A percentile compares a stretch with the other conserved stretches of the same genome.
Evolutionary conservation across 495 filamentous ascomycete species (phyloP).

Genomic region (Durotheca rogersii): DNA sequence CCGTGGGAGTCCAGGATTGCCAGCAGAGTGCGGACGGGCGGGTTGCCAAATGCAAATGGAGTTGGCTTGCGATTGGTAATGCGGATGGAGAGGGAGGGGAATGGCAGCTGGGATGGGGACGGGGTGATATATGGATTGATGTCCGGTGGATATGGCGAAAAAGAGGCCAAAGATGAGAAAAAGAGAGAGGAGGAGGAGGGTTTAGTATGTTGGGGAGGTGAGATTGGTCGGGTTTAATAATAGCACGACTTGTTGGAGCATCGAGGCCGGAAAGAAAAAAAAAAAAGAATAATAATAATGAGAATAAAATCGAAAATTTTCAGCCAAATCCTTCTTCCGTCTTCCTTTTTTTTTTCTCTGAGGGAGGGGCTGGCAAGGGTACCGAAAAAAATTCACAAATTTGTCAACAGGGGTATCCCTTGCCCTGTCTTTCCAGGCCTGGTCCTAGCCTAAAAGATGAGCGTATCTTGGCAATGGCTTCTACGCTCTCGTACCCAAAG

Average conservation of each 20-base stretch:
- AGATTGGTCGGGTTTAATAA: constrained; percentile 31
- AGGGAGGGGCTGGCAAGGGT: constrained; percentile 9
- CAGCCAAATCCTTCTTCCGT: too few relatives aligned
- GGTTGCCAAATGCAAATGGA: constrained; percentile 25
- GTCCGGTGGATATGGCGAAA: constrained; percentile 30
- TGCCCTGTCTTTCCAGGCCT: constrained; percentile 14
- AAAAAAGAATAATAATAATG: too few relatives aligned
- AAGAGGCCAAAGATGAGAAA: constrained; percentile 35
- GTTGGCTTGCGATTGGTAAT: constrained; percentile 22
- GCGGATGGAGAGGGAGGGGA: background rate
- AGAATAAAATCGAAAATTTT: too few relatives aligned
- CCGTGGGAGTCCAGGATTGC: constrained; percentile 27
- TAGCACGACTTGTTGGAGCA: constrained; percentile 29
- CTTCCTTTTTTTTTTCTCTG: constrained; percentile 26
- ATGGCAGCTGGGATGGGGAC: background rate
- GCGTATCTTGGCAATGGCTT: constrained; percentile 26
- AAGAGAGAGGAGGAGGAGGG: constrained; percentile 18
- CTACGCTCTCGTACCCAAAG: too few relatives aligned
- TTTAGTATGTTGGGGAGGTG: constrained; percentile 37
- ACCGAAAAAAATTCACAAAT: constrained; percentile 3
- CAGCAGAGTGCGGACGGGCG: constrained; percentile 21
- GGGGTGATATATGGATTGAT: constrained; percentile 31
- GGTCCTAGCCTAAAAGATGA: constrained; percentile 31
- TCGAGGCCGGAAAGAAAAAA: constrained; percentile 19
- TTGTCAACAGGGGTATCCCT: constrained; percentile 9